A percentile compares a stretch with the other conserved stretches of the same genome.
Evolutionary conservation across 345 rosid genomes (phyloP).

Genomic region (Crucihimalaya himalaica): DNA sequence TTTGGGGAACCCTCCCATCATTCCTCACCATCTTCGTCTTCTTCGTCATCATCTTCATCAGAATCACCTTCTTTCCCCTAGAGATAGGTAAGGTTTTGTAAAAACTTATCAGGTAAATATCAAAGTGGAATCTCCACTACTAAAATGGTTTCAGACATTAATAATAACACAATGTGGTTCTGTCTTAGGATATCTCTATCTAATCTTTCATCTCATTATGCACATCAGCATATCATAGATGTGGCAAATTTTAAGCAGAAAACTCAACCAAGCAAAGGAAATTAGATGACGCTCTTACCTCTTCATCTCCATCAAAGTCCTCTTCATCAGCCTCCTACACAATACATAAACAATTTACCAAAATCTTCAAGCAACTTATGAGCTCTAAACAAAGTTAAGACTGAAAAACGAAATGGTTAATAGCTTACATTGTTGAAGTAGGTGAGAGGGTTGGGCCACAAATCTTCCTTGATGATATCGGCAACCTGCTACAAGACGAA

Average conservation of each 20-base stretch:
- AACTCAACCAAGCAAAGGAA: neutral
- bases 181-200: neutral
- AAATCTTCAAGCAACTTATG: neutral
- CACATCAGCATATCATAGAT: neutral
- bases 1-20: conserved; percentile 10
- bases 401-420: neutral
- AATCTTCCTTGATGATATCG: conserved; percentile 88
- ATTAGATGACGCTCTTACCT: conserved; percentile 40
- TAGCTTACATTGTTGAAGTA: conserved; percentile 74
- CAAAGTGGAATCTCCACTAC: neutral
- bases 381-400: neutral
- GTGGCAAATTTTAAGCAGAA: neutral
- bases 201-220: neutral
- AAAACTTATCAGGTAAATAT: conserved; percentile 1
- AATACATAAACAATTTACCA: conserved; percentile 9
- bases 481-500: conserved; percentile 64
- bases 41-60: conserved; percentile 57
- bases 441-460: conserved; percentile 93
- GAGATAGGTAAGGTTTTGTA: neutral
- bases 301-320: conserved; percentile 62
- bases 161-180: neutral
- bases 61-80: conserved; percentile 63
- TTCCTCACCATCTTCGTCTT: conserved; percentile 41
- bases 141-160: neutral
- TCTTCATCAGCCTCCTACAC: conserved; percentile 74